phyloP scores from a whole-genome alignment of 257 asterid genomes.

The Ilex asprella region DNA sequence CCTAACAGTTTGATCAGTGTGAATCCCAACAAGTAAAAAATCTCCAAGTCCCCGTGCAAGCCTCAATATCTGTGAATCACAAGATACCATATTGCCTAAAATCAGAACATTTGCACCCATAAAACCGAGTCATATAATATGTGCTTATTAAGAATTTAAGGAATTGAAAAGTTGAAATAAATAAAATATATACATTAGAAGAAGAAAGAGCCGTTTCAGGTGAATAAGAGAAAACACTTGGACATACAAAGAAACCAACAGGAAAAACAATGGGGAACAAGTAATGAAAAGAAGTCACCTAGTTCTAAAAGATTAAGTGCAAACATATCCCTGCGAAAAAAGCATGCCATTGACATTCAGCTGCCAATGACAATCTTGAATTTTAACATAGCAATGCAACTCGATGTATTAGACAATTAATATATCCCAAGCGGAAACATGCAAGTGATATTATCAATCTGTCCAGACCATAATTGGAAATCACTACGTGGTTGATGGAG shows the following conservation, averaged over 20 bases:
- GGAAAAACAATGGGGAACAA: not conserved
- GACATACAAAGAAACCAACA: not conserved
- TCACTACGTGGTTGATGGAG: no score
- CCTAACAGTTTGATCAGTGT: constrained; percentile 95
- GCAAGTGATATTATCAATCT: no score
- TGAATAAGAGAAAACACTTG: not conserved
- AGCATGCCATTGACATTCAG: no score
- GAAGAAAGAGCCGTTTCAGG: not conserved
- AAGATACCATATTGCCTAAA: constrained; percentile 14
- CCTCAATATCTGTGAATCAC: constrained; percentile 60
- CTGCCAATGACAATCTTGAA: no score
- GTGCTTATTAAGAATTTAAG: not conserved
- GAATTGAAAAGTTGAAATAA: not conserved
- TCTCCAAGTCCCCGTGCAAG: constrained; percentile 97
- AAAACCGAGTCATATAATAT: not conserved
- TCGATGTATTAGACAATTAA: no score
- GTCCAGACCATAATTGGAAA: not conserved
- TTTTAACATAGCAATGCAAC: no score
- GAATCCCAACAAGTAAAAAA: constrained; percentile 98
- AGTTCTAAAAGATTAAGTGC: no score
- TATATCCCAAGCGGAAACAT: no score
- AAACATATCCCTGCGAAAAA: no score
- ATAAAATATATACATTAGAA: not conserved
- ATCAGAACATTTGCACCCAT: not conserved
- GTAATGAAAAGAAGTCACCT: not conserved